Percentiles rank a stretch among this genome's conserved stretches.
These are phyloP conservation scores for Solanum etuberosum DNA, from an alignment of 257 asterid species.

Conservation along the genomic window DNA sequence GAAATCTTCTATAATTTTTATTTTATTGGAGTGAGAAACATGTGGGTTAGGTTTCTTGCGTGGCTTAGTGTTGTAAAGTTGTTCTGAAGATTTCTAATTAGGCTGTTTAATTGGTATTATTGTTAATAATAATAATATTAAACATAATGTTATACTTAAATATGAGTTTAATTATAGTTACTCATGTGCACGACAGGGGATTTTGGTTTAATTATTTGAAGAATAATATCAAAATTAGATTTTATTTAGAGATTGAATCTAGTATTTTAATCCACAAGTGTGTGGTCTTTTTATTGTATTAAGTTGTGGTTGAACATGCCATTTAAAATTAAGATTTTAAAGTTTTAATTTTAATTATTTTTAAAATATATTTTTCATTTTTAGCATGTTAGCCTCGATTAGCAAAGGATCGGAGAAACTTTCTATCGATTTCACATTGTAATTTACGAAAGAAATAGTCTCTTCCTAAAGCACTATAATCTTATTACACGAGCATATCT, in stretches of 20 bases:
- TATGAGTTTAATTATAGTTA: neutral
- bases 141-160: neutral
- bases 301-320: neutral
- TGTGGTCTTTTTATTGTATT: neutral
- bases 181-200: neutral
- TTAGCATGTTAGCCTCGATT: neutral
- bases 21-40: conserved; percentile 1
- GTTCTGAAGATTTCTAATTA: neutral
- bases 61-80: neutral
- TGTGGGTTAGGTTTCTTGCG: conserved; percentile 5
- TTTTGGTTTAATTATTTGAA: neutral
- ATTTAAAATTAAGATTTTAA: too few relatives aligned
- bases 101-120: neutral
- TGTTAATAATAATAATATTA: neutral
- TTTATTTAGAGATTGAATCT: neutral
- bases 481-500: too few relatives aligned
- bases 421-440: neutral
- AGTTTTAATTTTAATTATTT: too few relatives aligned
- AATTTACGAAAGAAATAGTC: neutral
- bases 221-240: neutral
- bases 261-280: neutral
- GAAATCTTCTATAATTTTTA: neutral
- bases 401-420: too few relatives aligned
- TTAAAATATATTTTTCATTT: too few relatives aligned
- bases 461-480: neutral